phyloP scores from a whole-genome alignment of 2,329 filamentous ascomycete species.

The Xylariaceae sp. region DNA sequence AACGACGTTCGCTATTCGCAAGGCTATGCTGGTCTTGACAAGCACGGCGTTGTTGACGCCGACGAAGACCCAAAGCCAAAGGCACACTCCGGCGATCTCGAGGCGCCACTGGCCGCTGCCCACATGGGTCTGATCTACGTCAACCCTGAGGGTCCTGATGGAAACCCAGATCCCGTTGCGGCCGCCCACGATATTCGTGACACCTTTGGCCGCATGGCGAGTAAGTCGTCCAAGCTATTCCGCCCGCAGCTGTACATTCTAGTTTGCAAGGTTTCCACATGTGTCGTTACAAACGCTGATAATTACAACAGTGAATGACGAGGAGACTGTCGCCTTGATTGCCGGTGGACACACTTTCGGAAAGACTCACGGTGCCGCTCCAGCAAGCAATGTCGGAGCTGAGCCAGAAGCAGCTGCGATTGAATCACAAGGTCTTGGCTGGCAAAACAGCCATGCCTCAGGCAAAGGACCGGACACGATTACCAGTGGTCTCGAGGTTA shows the following conservation, averaged over 20 bases:
- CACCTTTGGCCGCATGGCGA: slow-evolving; percentile 77
- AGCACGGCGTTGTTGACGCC: slow-evolving; percentile 32
- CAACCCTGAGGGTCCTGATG: slow-evolving; percentile 76
- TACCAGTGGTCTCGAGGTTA: slow-evolving; percentile 75
- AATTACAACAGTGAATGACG: slow-evolving; percentile 58
- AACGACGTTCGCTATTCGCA: slow-evolving; percentile 68
- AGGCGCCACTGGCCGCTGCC: slow-evolving; percentile 64
- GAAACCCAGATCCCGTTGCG: slow-evolving; percentile 65
- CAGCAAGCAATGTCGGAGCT: slow-evolving; percentile 60
- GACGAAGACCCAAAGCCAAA: slow-evolving; percentile 40
- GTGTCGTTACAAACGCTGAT: slow-evolving; percentile 2
- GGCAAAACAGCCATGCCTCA: slow-evolving; percentile 61
- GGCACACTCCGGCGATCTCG: slow-evolving; percentile 61
- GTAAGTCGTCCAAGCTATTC: slow-evolving; percentile 6
- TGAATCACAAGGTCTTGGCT: slow-evolving; percentile 69
- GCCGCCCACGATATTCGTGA: slow-evolving; percentile 70
- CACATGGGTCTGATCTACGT: slow-evolving; percentile 82
- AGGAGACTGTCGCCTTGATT: slow-evolving; percentile 78
- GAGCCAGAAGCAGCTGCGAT: slow-evolving; percentile 66
- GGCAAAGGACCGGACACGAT: slow-evolving; percentile 73
- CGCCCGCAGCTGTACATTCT: too few species aligned
- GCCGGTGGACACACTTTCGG: slow-evolving; percentile 76
- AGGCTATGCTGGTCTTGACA: slow-evolving; percentile 44
- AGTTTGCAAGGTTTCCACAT: too few species aligned
- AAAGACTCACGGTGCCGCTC: slow-evolving; percentile 75